These are phyloP conservation scores for Capsicum chinense DNA, from an alignment of 257 asterid genomes.

Conservation along the genomic window DNA sequence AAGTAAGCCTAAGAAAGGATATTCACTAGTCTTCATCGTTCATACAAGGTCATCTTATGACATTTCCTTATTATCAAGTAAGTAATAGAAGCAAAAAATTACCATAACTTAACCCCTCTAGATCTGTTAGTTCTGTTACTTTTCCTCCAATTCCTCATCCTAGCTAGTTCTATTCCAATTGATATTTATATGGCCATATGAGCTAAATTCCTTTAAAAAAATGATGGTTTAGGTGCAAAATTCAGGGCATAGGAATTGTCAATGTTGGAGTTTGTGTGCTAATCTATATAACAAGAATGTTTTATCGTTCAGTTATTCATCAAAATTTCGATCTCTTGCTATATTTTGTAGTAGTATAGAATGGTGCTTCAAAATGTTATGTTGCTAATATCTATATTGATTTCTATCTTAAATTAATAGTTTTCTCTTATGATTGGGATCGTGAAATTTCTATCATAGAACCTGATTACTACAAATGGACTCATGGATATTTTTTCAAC, in stretches of 20 bases:
- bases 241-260: slow-evolving; percentile 8
- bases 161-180: not conserved
- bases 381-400: slow-evolving; percentile 41
- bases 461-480: slow-evolving; percentile 97
- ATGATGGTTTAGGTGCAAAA: not conserved
- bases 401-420: slow-evolving; percentile 85
- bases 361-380: not conserved
- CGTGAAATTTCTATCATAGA: slow-evolving; percentile 97
- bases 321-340: not conserved
- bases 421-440: slow-evolving; percentile 98
- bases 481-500: slow-evolving; percentile 99
- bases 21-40: too few relatives aligned
- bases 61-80: too few relatives aligned
- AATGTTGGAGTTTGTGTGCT: slow-evolving; percentile 23
- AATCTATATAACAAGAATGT: slow-evolving; percentile 20
- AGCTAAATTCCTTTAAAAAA: slow-evolving; percentile 2
- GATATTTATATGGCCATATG: slow-evolving; percentile 1
- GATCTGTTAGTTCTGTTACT: slow-evolving; percentile 1
- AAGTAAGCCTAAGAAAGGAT: too few relatives aligned
- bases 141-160: not conserved
- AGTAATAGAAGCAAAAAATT: too few relatives aligned
- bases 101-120: not conserved
- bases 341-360: not conserved
- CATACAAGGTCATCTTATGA: too few relatives aligned
- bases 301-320: not conserved